Evolutionary conservation across 2,329 filamentous ascomycete genomes (phyloP), one percentile per base, ranked within the genome.

Genomic region (Colletotrichum echinochloae): DNA sequence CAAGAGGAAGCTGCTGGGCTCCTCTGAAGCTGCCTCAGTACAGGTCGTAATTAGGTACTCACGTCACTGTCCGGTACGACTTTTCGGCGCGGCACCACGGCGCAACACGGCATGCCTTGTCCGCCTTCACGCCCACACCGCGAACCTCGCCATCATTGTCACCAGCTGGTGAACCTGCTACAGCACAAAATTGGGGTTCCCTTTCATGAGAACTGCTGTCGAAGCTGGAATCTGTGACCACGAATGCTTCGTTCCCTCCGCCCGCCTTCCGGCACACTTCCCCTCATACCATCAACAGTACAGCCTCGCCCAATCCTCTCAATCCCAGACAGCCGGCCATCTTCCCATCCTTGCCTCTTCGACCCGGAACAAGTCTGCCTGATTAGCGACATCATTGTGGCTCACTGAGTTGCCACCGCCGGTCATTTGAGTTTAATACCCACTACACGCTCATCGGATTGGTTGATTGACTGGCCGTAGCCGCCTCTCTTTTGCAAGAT

Each of bases 31-130:
- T 39, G 57, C 57, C 51, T 62, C 33, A 56, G 33, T 56, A 26
- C 33, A 3, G 23, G 3, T 26, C 30, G 30, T 54, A 39, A 33
- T 33, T 33, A 33, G 30, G 30, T 14, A 54, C n/a, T 37, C 61
- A 62, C 57, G 57, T 66, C 66, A 55, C 51, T 57, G 56, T 33
- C 44, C 33, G 57, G 65, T 20, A 46, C 37, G 28, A 63, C 33
- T 64, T 56, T 60, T 49, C 48, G 65, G 54, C 65, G 61, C 35
- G 39, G 26, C 54, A 60, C 26, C 26, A 49, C 51, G 49, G 26
- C 30, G 41, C 59, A 62, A 8, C 41, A 41, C 66, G 33, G 51
- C 54, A 59, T 41, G 16, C 54, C 48, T 20, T 44, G 41, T 23
- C 18, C 54, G 39, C 37, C 26, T 30, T 41, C 57, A 30, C 30